These are phyloP conservation scores for Penicillium fimorum DNA, from an alignment of 495 filamentous ascomycete species.

Conservation along the genomic window DNA sequence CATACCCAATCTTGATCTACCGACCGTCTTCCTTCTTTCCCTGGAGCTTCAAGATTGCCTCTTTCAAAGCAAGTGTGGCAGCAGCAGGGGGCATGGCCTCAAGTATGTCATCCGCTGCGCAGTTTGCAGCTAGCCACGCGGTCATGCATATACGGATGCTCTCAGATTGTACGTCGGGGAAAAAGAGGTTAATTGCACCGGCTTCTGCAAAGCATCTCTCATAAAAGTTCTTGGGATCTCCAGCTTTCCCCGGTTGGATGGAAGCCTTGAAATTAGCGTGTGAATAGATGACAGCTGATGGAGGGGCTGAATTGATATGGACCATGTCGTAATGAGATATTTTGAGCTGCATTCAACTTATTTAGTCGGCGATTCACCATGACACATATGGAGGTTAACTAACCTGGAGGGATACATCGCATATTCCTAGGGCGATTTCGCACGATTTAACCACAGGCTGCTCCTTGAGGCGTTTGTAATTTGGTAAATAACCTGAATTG, in stretches of 20 bases:
- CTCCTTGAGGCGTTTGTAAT: background rate
- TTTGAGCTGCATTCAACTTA: background rate
- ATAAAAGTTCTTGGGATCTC: slow-evolving; percentile 6
- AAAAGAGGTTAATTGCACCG: slow-evolving; percentile 1
- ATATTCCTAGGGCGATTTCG: background rate
- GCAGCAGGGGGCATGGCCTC: background rate
- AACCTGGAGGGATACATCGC: background rate
- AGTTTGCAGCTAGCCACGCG: slow-evolving; percentile 3
- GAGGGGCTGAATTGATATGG: background rate
- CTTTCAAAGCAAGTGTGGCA: background rate
- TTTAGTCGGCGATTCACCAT: background rate
- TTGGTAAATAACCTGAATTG: background rate
- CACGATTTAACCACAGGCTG: background rate
- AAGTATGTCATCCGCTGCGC: slow-evolving; percentile 1
- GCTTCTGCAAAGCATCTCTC: slow-evolving; percentile 4
- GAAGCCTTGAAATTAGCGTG: slow-evolving; percentile 3
- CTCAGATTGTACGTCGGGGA: background rate
- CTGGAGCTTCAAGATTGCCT: background rate
- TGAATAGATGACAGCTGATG: slow-evolving; percentile 3
- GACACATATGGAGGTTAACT: background rate
- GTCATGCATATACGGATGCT: slow-evolving; percentile 1
- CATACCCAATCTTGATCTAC: background rate
- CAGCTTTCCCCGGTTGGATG: slow-evolving; percentile 1
- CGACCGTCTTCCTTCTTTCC: background rate
- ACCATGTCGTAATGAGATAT: slow-evolving; percentile 6